A percentile compares a stretch with the other conserved stretches of the same genome.
Conservation (phyloP, 2,329 filamentous ascomycete genomes). For the Colletotrichum magnum region DNA sequence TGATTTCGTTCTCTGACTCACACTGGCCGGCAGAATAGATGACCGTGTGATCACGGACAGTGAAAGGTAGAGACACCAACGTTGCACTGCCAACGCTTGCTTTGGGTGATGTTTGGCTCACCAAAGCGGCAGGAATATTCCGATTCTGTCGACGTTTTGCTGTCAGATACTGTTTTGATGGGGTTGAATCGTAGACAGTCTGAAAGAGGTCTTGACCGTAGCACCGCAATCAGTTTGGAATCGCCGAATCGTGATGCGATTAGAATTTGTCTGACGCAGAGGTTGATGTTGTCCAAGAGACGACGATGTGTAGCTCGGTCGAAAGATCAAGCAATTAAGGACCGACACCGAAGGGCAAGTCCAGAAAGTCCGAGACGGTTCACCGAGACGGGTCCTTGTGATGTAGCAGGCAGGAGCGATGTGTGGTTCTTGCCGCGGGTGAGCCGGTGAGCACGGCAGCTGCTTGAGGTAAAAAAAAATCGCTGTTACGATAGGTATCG, state of each 20-base stretch:
- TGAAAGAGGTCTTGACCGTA: too few relatives aligned
- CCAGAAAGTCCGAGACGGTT: neutral
- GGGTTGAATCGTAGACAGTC: too few relatives aligned
- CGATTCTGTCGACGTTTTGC: neutral
- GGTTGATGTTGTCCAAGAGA: conserved; percentile 2
- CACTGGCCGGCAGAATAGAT: conserved; percentile 11
- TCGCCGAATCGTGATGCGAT: too few relatives aligned
- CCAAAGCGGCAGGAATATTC: neutral
- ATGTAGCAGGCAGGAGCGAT: neutral
- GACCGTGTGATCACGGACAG: neutral
- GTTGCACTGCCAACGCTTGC: conserved; percentile 1
- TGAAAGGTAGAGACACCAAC: neutral
- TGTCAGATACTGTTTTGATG: neutral
- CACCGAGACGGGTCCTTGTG: neutral
- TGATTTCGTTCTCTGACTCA: conserved; percentile 20
- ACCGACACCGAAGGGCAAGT: neutral
- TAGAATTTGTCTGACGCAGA: too few relatives aligned
- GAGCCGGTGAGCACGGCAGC: neutral
- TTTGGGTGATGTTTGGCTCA: neutral
- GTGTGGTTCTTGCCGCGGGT: conserved; percentile 17
- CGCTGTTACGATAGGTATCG: neutral
- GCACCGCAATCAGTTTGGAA: too few relatives aligned
- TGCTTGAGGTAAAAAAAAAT: neutral
- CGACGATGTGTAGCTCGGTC: conserved; percentile 1
- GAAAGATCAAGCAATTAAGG: conserved; percentile 7